Evolutionary conservation across 2,329 filamentous ascomycete genomes (phyloP), one percentile per base, ranked within the genome.

Genomic region (Colletotrichum melonis): DNA sequence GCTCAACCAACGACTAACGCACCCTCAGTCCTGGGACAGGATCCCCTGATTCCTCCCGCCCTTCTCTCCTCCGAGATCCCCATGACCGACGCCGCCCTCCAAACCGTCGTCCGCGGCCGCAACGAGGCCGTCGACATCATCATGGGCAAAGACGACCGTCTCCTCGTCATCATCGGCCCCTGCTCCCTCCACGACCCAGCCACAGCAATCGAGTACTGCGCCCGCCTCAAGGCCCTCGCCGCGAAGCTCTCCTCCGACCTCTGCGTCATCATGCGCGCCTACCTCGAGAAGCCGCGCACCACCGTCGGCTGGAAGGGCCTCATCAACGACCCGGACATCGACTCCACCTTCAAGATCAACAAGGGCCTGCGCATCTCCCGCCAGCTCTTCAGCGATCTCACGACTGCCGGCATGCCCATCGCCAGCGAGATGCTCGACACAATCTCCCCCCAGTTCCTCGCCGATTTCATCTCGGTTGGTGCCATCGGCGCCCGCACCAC

Each of bases 271-370:
- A 99, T 99, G 97, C 94, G 97, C 79, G 95, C 95, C 81, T 99
- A 99, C 90, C 93, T 99, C 64, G 97, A 99, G 89, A 99, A 99
- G 89, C 97, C 97, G 55, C 93, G 97, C 74, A 99, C 97, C 63
- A 99, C 97, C 0, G 95, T 99, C 63, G 97, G 97, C 81, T 99
- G 97, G 97, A 99, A 99, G 87, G 97, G 97, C 65, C 89, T 99
- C 83, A 98, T 99, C 89, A 99, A 99, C 85, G 97, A 99, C 84
- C 97, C 97, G 2, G 95, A 98, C 80, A 98, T 99, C 82, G 95
- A 99, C 84, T 93, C 97, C 83, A 97, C 93, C 81, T 99, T 94
- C 92, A 91, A 98, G 87, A 99, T 99, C 88, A 99, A 99, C 91
- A 98, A 98, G 89, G 97, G 97, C 66, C 90, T 99, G 69, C 92